Conservation (phyloP, 2,329 filamentous ascomycete species). For the Penicillium hordei region DNA sequence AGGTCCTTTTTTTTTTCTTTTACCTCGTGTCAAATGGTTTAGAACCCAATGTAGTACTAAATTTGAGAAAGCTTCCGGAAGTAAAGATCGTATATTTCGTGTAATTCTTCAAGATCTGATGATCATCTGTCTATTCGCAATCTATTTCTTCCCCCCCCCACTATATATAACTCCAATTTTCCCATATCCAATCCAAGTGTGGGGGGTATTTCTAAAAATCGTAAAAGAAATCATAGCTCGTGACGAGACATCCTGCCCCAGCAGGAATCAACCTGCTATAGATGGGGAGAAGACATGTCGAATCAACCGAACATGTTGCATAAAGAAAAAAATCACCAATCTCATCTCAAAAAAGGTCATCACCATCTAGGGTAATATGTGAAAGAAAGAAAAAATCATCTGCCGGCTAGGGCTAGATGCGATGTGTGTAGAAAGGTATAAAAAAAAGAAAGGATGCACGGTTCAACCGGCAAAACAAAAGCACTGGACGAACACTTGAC, state of each 20-base stretch:
- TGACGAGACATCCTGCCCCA: slow-evolving; percentile 11
- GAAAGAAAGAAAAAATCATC: background rate
- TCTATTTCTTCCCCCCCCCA: background rate
- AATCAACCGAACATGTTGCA: slow-evolving; percentile 12
- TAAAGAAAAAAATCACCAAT: slow-evolving; percentile 10
- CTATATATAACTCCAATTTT: slow-evolving; percentile 2
- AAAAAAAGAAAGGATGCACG: slow-evolving; percentile 23
- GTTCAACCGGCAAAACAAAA: slow-evolving; percentile 25
- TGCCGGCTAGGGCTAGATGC: slow-evolving; percentile 3
- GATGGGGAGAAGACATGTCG: slow-evolving; percentile 9
- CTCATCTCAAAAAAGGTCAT: slow-evolving; percentile 2
- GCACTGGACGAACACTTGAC: background rate
- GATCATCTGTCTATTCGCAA: slow-evolving; percentile 8
- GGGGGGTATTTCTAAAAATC: slow-evolving; percentile 4
- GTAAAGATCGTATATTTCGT: slow-evolving; percentile 10
- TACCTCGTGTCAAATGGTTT: background rate
- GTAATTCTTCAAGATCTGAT: slow-evolving; percentile 4
- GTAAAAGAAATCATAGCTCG: slow-evolving; percentile 13
- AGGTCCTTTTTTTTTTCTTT: background rate
- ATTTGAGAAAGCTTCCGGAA: background rate
- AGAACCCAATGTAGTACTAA: too few relatives aligned
- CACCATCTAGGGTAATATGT: background rate
- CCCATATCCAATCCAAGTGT: background rate
- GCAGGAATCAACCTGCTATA: slow-evolving; percentile 3
- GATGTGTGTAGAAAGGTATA: background rate